Percentiles rank a stretch among this genome's conserved stretches.
These are phyloP conservation scores for Haematococcus sp. DNA, from an alignment of 139 green algal species.

Conservation along the genomic window DNA sequence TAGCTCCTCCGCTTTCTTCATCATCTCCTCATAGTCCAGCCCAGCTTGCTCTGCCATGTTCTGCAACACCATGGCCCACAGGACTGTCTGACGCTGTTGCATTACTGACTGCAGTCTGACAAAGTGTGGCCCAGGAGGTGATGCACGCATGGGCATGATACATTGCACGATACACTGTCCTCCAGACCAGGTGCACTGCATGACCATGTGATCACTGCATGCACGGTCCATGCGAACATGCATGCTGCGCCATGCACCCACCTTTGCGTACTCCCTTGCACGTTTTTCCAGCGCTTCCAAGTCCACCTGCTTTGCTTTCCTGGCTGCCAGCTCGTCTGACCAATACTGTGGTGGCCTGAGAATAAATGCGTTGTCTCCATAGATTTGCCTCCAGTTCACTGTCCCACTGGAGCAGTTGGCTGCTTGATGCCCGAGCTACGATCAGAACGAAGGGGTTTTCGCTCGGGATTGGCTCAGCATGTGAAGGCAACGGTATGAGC, in stretches of 20 bases:
- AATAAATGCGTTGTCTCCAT: slow-evolving; percentile 79
- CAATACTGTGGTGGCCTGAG: slow-evolving; percentile 63
- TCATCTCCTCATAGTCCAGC: slow-evolving; percentile 39
- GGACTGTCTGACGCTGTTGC: too few relatives aligned
- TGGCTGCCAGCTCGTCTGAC: slow-evolving; percentile 57
- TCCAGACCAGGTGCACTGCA: too few relatives aligned
- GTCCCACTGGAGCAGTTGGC: slow-evolving; percentile 83
- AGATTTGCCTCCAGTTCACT: slow-evolving; percentile 87
- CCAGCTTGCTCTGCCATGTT: slow-evolving; percentile 29
- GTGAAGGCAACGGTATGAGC: too few relatives aligned
- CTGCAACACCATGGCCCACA: not conserved
- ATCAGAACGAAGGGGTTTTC: too few relatives aligned
- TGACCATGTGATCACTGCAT: too few relatives aligned
- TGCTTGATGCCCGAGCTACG: slow-evolving; percentile 85
- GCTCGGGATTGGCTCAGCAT: too few relatives aligned
- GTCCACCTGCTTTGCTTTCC: slow-evolving; percentile 52
- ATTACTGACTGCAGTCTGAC: not conserved
- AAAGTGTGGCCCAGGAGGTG: not conserved
- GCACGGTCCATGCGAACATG: too few relatives aligned
- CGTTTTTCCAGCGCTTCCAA: slow-evolving; percentile 61
- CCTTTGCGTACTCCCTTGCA: slow-evolving; percentile 63
- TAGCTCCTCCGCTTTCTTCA: slow-evolving; percentile 30
- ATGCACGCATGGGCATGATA: not conserved
- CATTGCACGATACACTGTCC: too few relatives aligned
- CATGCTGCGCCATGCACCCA: slow-evolving; percentile 9